phyloP scores from a whole-genome alignment of 176 grass and related monocot species.

The bread wheat (Triticum aestivum) region IWGSC_CS_RefSeq_v2.1 NC_057798.1:349014895-349015394 shows the following conservation, averaged over 20 bases:
- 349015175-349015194: conserved; percentile 89
- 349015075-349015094: conserved; percentile 88
- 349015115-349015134: conserved; percentile 81
- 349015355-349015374: not conserved
- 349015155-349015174: conserved; percentile 61
- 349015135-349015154: conserved; percentile 78
- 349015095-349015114: conserved; percentile 94
- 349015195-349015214: conserved; percentile 87
- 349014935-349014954: not conserved
- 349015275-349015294: conserved; percentile 21
- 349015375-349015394: conserved; percentile 1
- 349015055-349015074: conserved; percentile 56
- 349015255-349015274: conserved; percentile 51
- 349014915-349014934: not conserved
- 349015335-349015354: not conserved
- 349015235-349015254: conserved; percentile 89
- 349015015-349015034: not conserved
- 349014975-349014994: not conserved
- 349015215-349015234: conserved; percentile 98
- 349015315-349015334: not conserved
- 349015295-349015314: not conserved
- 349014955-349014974: not conserved
- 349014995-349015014: not conserved
- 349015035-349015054: conserved; percentile 10
- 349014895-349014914: not conserved